Evolutionary conservation across 2,329 filamentous ascomycete species (phyloP).

Genomic region (Helotiales sp.): DNA sequence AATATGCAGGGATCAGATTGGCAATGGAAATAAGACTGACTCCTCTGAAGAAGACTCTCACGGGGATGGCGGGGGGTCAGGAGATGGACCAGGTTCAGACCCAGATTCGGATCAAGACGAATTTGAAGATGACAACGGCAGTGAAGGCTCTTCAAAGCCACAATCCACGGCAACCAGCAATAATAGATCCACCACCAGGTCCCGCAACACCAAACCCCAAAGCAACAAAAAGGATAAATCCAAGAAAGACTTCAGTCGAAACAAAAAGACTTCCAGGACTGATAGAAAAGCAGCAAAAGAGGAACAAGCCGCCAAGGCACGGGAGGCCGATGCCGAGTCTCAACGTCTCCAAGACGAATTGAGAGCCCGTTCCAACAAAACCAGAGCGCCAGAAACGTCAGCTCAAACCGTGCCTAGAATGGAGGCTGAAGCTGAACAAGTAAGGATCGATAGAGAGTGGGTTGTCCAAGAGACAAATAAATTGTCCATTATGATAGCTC

Average conservation of each 20-base stretch:
- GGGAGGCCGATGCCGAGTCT: background rate
- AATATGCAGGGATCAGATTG: too few relatives aligned
- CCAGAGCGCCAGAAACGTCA: background rate
- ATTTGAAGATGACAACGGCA: background rate
- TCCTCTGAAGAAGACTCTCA: too few relatives aligned
- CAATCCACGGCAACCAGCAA: background rate
- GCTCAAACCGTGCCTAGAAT: background rate
- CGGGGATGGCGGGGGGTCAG: background rate
- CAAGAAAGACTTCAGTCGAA: background rate
- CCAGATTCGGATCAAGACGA: background rate
- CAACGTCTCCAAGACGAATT: background rate
- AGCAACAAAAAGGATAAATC: background rate
- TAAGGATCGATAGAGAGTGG: background rate
- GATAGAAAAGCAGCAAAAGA: background rate
- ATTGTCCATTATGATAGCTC: background rate
- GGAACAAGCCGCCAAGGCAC: background rate
- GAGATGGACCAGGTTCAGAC: background rate
- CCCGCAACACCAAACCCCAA: background rate
- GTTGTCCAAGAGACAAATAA: background rate
- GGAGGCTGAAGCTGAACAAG: background rate
- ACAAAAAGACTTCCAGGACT: background rate
- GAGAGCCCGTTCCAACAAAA: background rate
- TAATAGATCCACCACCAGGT: too few relatives aligned
- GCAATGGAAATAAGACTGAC: too few relatives aligned
- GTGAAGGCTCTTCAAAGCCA: background rate